Conservation (phyloP, 768 basidiomycete species). For the Lactarius hatsudake region DNA sequence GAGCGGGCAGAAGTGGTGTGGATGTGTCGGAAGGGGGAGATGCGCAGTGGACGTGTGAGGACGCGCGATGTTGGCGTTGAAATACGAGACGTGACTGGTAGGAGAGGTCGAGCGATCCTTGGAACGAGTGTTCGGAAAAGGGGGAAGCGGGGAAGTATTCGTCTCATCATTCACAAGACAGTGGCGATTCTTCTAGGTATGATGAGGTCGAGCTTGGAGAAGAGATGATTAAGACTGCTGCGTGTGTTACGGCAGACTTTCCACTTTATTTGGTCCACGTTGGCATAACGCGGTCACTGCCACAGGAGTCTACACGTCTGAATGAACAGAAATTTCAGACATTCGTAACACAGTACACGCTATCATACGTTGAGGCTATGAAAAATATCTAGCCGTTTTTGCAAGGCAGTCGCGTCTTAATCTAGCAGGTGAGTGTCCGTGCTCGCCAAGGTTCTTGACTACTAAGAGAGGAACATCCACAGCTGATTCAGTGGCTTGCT, state of each 20-base stretch:
- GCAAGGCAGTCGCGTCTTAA: no score
- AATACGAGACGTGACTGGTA: slow-evolving; percentile 47
- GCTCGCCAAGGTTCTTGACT: no score
- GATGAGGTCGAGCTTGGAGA: neutral
- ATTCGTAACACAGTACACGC: no score
- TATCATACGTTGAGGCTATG: no score
- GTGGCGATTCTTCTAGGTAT: neutral
- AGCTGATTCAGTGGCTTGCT: no score
- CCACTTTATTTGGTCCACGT: no score
- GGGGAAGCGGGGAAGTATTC: slow-evolving; percentile 44
- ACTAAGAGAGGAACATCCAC: no score
- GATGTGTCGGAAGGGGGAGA: slow-evolving; percentile 45
- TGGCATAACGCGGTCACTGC: no score
- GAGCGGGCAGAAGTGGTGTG: slow-evolving; percentile 49
- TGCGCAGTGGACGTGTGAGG: slow-evolving; percentile 34
- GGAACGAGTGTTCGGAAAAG: slow-evolving; percentile 46
- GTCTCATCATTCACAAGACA: slow-evolving; percentile 17
- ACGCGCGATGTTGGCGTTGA: slow-evolving; percentile 34
- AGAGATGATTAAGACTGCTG: neutral
- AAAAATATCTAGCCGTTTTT: no score
- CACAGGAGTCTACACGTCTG: neutral
- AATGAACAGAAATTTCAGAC: neutral
- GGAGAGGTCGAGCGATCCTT: slow-evolving; percentile 42
- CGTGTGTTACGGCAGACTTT: neutral
- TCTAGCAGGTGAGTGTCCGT: no score